Conservation (phyloP, 352 stramenopile species). For the Pythium insidiosum region DNA sequence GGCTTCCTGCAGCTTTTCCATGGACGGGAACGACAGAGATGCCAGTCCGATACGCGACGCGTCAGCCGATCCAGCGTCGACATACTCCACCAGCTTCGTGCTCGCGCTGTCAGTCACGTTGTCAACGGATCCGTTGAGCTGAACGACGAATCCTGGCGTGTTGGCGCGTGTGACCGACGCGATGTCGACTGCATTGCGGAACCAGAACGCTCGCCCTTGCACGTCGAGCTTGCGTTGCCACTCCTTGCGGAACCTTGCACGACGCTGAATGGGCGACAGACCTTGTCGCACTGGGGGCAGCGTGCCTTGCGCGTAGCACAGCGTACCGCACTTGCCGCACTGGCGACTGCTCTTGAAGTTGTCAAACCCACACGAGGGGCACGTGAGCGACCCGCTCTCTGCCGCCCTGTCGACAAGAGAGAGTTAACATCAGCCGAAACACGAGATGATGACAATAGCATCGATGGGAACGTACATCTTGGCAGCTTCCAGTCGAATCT, state of each 20-base stretch:
- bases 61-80: no score
- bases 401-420: no score
- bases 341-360: background rate
- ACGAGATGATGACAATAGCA: no score
- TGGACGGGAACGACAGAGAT: background rate
- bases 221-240: constrained; percentile 2
- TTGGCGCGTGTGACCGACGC: no score
- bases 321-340: background rate
- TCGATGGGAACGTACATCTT: no score
- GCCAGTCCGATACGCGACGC: no score
- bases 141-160: background rate
- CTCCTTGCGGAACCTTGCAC: background rate
- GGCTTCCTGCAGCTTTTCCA: background rate
- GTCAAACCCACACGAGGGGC: background rate
- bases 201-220: background rate
- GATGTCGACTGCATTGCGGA: background rate
- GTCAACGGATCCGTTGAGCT: no score
- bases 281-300: no score
- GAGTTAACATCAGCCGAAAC: no score
- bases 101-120: background rate
- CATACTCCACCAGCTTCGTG: no score
- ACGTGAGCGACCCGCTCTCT: background rate
- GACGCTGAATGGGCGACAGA: background rate
- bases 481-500: no score
- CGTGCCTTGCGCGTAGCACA: no score